Evolutionary conservation across 129 eudicot genomes (phyloP), one percentile per base, ranked within the genome.

Genomic region (Tagetes erecta): DNA sequence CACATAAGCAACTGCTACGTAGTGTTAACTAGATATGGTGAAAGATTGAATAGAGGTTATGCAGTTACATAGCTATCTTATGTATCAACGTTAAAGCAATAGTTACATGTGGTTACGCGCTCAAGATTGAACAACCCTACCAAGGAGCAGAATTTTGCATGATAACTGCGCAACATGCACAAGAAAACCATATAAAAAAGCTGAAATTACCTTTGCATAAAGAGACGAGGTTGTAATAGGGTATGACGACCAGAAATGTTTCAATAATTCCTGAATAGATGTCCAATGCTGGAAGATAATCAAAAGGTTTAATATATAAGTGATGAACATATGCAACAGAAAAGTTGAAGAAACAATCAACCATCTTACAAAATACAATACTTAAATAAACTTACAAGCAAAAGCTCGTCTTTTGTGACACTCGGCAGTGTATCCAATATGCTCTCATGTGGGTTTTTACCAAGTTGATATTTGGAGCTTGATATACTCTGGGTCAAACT

Each of bases 231-330:
- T 83, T 56, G 96, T 91, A 45, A 94, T 83, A 6, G 99, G 99
- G 80, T 94, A 94, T 4, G 99, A 91, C 30, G 99, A 94, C 99
- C 99, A 94, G 76, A 90, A 94, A 82, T 91, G 99, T 74, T 94
- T 94, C 58, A 94, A 67, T 65, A 94, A 69, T 75, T 94, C 99
- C 84, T 94, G 96, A 62, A 91, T 89, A 9, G 94, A 86, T 10
- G 94, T 91, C 97, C 96, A 94, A 73, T 94, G 97, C 97, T 94
- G 86, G 31, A 80, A 84, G 31, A 64, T 39, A 53, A 66, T 66
- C 34, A 53, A 53, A 49, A 39, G 27, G 35, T 64, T 51, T 2
- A 65, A 44, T 41, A 68, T 6, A 9, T 9, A 53, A 14, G 20
- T 31, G 35, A 53, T 49, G 40, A 83, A 44, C 68, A 58, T n/a